Base-by-base conservation (phyloP, 1,139 yeast genomes). In the Suzukiozyma palmioleophila region DNA sequence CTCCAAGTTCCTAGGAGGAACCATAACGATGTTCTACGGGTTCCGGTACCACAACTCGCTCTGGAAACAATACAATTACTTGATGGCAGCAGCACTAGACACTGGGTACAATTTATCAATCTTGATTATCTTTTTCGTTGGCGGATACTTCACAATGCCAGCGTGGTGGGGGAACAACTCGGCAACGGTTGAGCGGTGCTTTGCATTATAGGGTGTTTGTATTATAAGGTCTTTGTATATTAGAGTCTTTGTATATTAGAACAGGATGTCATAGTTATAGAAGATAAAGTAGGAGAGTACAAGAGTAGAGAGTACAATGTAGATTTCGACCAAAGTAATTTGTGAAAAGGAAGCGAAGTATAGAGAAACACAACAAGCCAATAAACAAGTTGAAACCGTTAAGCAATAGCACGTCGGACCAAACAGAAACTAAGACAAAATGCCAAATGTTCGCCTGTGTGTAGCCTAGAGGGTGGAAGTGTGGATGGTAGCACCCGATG, bases 141-240 rank as follows among this genome's bases (percentile, higher is more conserved):
- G 73, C 1, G 53, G 53, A 28, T 48, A 51, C 0, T 49, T 61
- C 3, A 47, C 45, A 3, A 65, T 69, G 62, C 75, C 75, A 0
- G 39, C 57, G 36, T 73, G 78, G 79, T 73, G 74, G 72, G 78
- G 78, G 7, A 73, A 73, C 45, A 64, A 71, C 43, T 54, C 57
- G 2, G 43, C 45, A 6, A 66, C 61, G 40, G 59, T 73, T 3
- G 78, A 73, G 47, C 54, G 75, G 41, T 73, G 78, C 43, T 72
- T 71, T 54, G 60, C 60, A 4, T 35, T 45, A 30, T 24, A 38
- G 32, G 13, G 13, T 18, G n/a, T n/a, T n/a, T n/a, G n/a, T n/a
- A n/a, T n/a, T 45, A 30, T 24, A 38, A 28, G 13, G 13, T 18
- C 43, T 72, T 71, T 54, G 60, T 59, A 4, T 35, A 43, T 27